Evolutionary conservation across 805 yeast species (phyloP).

Genomic region (Wickerhamomyces hampshirensis): DNA sequence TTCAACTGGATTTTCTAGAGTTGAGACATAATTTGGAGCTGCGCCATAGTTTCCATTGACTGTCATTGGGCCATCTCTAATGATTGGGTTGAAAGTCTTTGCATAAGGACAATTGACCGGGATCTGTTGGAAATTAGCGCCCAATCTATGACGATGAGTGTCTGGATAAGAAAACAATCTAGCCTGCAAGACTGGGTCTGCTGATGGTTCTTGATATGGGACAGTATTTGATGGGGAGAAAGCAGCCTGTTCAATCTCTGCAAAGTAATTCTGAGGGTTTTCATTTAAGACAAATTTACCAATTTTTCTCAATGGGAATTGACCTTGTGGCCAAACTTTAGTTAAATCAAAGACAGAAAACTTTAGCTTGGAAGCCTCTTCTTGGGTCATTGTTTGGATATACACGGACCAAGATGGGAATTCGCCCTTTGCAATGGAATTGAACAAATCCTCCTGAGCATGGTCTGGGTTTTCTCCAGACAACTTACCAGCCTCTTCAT

Average conservation of each 20-base stretch:
- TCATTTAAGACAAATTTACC: conserved; percentile 77
- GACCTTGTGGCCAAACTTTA: conserved; percentile 86
- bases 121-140: conserved; percentile 69
- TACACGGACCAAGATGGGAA: conserved; percentile 82
- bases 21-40: conserved; percentile 69
- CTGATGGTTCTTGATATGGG: conserved; percentile 77
- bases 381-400: conserved; percentile 81
- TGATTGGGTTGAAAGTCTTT: conserved; percentile 58
- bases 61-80: conserved; percentile 78
- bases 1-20: conserved; percentile 32
- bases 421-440: conserved; percentile 73
- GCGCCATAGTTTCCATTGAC: conserved; percentile 70
- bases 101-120: conserved; percentile 87
- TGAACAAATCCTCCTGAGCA: conserved; percentile 75
- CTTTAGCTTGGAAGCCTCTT: conserved; percentile 67
- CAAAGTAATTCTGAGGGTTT: conserved; percentile 83
- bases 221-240: conserved; percentile 83
- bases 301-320: conserved; percentile 81
- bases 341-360: conserved; percentile 88
- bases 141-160: conserved; percentile 80
- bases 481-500: conserved; percentile 61
- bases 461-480: conserved; percentile 80
- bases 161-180: conserved; percentile 81
- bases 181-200: conserved; percentile 81
- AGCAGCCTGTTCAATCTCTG: conserved; percentile 83